Evolutionary conservation across 257 asterid species (phyloP), one percentile per base, ranked within the genome.

Genomic region (Anisodus acutangulus): DNA sequence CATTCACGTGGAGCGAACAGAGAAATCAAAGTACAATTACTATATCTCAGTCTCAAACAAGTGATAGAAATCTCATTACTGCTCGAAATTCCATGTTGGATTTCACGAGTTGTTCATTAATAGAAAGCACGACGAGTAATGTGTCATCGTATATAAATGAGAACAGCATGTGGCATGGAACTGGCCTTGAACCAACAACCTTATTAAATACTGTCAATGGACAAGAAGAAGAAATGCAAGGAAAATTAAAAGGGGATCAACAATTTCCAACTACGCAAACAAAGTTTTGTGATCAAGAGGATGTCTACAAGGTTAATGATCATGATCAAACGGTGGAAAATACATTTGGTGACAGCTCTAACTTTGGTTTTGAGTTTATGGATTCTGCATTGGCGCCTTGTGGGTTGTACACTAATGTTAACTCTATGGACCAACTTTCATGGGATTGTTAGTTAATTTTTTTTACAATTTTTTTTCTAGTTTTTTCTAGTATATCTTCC

Each of bases 341-440:
- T 72, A 31, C 87, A 51, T 89, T 92, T 59, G 91, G 88, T 7
- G 91, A 89, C 2, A 72, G 49, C 53, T 72, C 91, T 85, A 85
- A 84, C 85, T 89, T 89, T 53, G 94, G 91, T 80, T 93, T 92
- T 64, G 94, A 89, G 84, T 94, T 92, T 84, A 79, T 92, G 86
- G 90, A 93, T 80, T 87, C 94, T 70, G 85, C 88, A 82, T 83
- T 91, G 3, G 45, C 87, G 85, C 88, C 92, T 83, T 89, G 91
- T 55, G 93, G 88, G 59, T 58, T 84, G 74, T 90, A 84, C 54
- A 88, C 87, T 71, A 83, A 84, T 82, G 82, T 83, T 74, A 88
- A 84, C 85, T 87, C 91, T 19, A 70, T 91, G 85, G 92, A 93
- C 85, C 94, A 90, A 67, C 90, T 92, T 88, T 93, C 91, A 87